Evolutionary conservation across 2,329 filamentous ascomycete species (phyloP).

Genomic region (Monilinia laxa): DNA sequence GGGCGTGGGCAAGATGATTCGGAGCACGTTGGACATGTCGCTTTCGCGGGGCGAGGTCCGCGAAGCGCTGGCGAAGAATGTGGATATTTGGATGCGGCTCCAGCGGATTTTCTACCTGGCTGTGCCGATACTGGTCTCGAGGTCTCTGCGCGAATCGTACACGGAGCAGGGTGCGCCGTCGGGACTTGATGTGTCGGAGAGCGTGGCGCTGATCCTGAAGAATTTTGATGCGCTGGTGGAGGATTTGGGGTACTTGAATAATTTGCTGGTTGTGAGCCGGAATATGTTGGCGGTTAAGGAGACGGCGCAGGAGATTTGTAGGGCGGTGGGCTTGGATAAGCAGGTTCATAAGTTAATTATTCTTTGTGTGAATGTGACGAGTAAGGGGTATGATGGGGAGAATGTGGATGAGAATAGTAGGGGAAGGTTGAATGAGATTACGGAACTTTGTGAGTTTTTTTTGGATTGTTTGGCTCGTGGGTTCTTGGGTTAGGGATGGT

Average conservation of each 20-base stretch:
- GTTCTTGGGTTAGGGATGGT: background rate
- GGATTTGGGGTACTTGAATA: constrained; percentile 62
- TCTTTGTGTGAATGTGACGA: constrained; percentile 65
- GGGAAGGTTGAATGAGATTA: constrained; percentile 60
- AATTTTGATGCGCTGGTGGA: constrained; percentile 61
- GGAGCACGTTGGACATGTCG: constrained; percentile 62
- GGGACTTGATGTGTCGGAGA: constrained; percentile 59
- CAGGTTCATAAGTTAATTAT: constrained; percentile 66
- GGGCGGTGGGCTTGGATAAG: constrained; percentile 63
- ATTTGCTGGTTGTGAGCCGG: constrained; percentile 64
- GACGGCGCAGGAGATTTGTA: constrained; percentile 64
- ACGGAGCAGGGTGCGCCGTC: constrained; percentile 55
- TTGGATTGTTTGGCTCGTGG: background rate
- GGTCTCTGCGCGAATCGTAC: constrained; percentile 57
- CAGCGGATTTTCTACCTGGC: constrained; percentile 61
- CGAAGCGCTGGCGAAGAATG: constrained; percentile 60
- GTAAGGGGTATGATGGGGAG: constrained; percentile 66
- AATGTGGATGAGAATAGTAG: constrained; percentile 57
- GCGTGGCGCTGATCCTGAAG: constrained; percentile 61
- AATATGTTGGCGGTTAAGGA: constrained; percentile 65
- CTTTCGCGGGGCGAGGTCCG: constrained; percentile 58
- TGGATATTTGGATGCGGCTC: constrained; percentile 65
- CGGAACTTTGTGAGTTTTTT: constrained; percentile 62
- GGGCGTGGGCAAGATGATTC: constrained; percentile 57
- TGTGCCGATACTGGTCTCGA: constrained; percentile 58